Evolutionary conservation across 306 rosid genomes (phyloP).

Genomic region (Hippophae tibetana): DNA sequence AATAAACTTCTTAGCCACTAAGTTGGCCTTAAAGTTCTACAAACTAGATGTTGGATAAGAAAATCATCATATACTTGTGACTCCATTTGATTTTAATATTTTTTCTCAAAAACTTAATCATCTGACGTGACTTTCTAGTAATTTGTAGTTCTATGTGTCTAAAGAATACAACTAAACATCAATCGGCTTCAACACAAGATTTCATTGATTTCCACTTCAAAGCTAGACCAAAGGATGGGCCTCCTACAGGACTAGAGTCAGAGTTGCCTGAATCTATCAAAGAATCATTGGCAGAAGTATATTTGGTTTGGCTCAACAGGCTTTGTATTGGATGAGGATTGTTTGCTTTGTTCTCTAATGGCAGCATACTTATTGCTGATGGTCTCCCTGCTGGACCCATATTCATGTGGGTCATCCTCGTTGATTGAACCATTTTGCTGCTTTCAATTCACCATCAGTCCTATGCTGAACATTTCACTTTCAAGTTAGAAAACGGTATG

Average conservation of each 20-base stretch:
- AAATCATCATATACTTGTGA: too few relatives aligned
- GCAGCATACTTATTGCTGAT: slow-evolving; percentile 79
- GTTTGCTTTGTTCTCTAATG: slow-evolving; percentile 57
- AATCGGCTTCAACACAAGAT: slow-evolving; percentile 21
- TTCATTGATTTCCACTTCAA: slow-evolving; percentile 74
- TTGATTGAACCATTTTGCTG: slow-evolving; percentile 13
- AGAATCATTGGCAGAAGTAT: slow-evolving; percentile 50
- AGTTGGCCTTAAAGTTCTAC: slow-evolving; percentile 60
- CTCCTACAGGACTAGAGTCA: slow-evolving; percentile 28
- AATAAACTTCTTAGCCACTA: slow-evolving; percentile 44
- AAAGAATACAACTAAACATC: too few relatives aligned
- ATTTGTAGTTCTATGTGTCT: too few relatives aligned
- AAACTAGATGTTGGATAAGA: slow-evolving; percentile 8
- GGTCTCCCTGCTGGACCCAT: slow-evolving; percentile 65
- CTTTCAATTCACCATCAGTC: slow-evolving; percentile 54
- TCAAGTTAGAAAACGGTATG: slow-evolving; percentile 4
- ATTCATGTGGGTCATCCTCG: slow-evolving; percentile 55
- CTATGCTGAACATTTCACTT: slow-evolving; percentile 41
- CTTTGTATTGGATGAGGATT: slow-evolving; percentile 33
- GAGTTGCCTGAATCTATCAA: slow-evolving; percentile 41
- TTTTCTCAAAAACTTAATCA: too few relatives aligned
- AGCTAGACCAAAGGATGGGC: slow-evolving; percentile 42
- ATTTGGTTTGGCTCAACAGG: slow-evolving; percentile 41
- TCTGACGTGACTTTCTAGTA: too few relatives aligned
- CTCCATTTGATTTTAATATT: too few relatives aligned